Conservation (phyloP, 2,329 filamentous ascomycete genomes). For the Talaromyces sp. region DNA sequence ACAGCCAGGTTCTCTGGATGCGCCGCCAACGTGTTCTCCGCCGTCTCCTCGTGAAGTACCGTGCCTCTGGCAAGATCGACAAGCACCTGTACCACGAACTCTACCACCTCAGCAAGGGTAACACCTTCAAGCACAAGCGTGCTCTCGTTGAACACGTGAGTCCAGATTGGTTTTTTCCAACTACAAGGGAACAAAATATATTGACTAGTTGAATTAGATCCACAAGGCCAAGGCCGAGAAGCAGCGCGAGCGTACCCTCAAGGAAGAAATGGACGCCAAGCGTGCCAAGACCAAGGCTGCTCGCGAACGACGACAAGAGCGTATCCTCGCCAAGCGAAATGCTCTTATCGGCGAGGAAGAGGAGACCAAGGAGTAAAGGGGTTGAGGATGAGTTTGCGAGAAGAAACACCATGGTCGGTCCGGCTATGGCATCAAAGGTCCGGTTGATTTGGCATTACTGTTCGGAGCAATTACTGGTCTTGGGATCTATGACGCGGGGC, state of each 20-base stretch:
- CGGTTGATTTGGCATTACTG: conserved; percentile 6
- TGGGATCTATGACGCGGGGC: conserved; percentile 1
- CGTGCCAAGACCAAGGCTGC: conserved; percentile 99
- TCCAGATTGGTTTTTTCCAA: conserved; percentile 15
- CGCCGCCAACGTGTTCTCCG: conserved; percentile 98
- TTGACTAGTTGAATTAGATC: conserved; percentile 59
- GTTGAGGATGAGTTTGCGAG: not conserved
- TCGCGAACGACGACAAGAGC: conserved; percentile 95
- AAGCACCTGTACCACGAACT: conserved; percentile 99
- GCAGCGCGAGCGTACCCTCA: conserved; percentile 87
- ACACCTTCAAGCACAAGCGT: conserved; percentile 99
- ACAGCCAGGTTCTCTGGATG: conserved; percentile 97
- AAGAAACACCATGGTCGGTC: not conserved
- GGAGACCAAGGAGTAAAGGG: conserved; percentile 38
- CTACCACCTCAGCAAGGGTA: conserved; percentile 99
- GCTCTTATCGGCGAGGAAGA: conserved; percentile 71
- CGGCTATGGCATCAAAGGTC: conserved; percentile 4
- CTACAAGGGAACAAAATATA: conserved; percentile 1
- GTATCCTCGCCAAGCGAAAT: conserved; percentile 83
- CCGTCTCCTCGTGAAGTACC: conserved; percentile 99
- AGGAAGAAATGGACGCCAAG: conserved; percentile 99
- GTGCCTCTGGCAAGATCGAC: conserved; percentile 99
- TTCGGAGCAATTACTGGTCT: conserved; percentile 2
- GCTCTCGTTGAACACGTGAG: conserved; percentile 99
- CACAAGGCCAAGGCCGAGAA: conserved; percentile 99